phyloP scores from a whole-genome alignment of 208 protist species.

The Crithidia thermophila region DNA sequence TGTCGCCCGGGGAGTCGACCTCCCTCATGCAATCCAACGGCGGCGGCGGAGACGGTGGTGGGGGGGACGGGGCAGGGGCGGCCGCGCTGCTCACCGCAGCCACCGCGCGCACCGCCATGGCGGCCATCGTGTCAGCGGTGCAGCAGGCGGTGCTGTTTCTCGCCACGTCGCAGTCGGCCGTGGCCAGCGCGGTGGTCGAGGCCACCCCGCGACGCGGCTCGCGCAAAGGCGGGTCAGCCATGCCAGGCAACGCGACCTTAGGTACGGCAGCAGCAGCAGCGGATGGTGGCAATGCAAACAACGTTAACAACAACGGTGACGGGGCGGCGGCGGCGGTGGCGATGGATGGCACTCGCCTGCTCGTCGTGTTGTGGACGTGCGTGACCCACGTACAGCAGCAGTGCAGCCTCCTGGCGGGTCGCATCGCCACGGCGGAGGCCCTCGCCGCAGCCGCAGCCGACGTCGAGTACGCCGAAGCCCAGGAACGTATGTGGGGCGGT shows the following conservation, averaged over 20 bases:
- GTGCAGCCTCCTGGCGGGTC: slow-evolving; percentile 21
- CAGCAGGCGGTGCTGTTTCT: slow-evolving; percentile 13
- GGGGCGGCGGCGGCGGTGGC: not conserved
- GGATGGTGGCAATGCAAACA: not conserved
- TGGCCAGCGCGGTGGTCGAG: not conserved
- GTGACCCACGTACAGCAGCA: slow-evolving; percentile 30
- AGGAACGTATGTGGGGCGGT: too few species aligned
- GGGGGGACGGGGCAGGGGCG: not conserved
- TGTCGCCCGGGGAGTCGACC: too few species aligned
- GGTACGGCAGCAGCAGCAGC: not conserved
- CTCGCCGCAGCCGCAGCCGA: slow-evolving; percentile 20
- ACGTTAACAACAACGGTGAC: not conserved
- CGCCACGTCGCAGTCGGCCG: not conserved
- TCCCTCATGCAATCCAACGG: too few species aligned
- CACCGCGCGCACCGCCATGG: slow-evolving; percentile 9
- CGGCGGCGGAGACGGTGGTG: not conserved
- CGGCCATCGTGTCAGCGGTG: slow-evolving; percentile 8
- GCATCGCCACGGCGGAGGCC: slow-evolving; percentile 18
- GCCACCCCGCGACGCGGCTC: not conserved
- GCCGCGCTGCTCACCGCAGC: slow-evolving; percentile 5
- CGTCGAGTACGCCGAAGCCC: slow-evolving; percentile 16
- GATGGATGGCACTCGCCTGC: slow-evolving; percentile 23
- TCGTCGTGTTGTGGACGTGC: slow-evolving; percentile 23
- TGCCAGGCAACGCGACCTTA: not conserved
- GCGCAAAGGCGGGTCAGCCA: not conserved